These are phyloP conservation scores for Phaeosphaeria sp. DNA, from an alignment of 2,329 filamentous ascomycete genomes.

Conservation along the genomic window DNA sequence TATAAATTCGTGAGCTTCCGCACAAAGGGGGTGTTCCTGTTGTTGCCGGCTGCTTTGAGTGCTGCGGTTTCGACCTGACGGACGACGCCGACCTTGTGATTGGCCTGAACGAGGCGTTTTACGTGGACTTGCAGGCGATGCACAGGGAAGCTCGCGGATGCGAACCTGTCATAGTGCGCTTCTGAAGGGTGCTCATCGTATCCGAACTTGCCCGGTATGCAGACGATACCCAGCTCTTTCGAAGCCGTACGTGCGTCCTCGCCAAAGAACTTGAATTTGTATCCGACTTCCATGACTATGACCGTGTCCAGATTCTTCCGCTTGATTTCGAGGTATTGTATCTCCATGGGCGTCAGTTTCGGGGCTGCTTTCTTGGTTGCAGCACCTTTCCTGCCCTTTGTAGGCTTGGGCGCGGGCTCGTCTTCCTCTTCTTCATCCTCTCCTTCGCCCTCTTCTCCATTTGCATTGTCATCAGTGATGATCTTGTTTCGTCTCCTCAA, in stretches of 20 bases:
- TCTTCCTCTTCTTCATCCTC: conserved; percentile 61
- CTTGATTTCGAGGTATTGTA: conserved; percentile 94
- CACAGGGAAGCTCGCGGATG: conserved; percentile 93
- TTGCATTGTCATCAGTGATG: conserved; percentile 61
- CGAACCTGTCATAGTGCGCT: conserved; percentile 89
- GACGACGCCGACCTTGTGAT: conserved; percentile 95
- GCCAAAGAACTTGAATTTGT: conserved; percentile 97
- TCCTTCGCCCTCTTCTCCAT: conserved; percentile 61
- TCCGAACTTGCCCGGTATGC: conserved; percentile 92
- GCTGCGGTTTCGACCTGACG: conserved; percentile 94
- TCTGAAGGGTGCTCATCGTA: conserved; percentile 89
- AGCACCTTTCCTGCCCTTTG: conserved; percentile 58
- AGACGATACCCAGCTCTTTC: conserved; percentile 92
- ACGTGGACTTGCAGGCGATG: conserved; percentile 92
- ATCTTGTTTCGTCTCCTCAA: conserved; percentile 67
- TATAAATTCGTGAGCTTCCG: conserved; percentile 95
- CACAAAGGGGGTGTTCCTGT: conserved; percentile 89
- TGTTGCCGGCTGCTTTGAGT: conserved; percentile 92
- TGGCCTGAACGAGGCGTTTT: conserved; percentile 88
- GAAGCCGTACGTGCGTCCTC: conserved; percentile 90
- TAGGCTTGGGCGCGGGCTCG: conserved; percentile 59
- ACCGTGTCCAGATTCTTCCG: conserved; percentile 87
- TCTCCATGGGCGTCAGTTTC: conserved; percentile 93
- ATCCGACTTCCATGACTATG: conserved; percentile 92
- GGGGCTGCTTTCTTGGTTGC: conserved; percentile 73